Conservation (phyloP, 2,329 filamentous ascomycete genomes). For the Sphaceloma murrayae region DNA sequence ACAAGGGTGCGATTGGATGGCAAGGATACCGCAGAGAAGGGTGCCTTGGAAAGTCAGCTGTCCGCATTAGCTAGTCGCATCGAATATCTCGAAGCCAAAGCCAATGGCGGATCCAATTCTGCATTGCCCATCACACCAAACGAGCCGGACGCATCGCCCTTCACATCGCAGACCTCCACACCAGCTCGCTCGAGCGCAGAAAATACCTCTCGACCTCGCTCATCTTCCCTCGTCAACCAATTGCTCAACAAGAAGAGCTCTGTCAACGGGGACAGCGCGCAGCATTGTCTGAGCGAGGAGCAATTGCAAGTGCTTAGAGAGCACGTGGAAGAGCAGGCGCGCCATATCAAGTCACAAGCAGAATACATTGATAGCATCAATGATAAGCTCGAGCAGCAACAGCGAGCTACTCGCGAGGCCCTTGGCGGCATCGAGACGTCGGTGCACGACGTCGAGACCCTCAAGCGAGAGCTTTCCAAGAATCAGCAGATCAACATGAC, state of each 20-base stretch:
- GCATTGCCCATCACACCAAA: slow-evolving; percentile 70
- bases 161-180: slow-evolving; percentile 48
- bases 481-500: slow-evolving; percentile 97
- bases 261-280: slow-evolving; percentile 35
- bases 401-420: slow-evolving; percentile 72
- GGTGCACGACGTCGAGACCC: slow-evolving; percentile 74
- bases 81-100: slow-evolving; percentile 71
- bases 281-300: slow-evolving; percentile 59
- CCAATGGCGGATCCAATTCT: slow-evolving; percentile 41
- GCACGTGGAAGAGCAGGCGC: slow-evolving; percentile 87
- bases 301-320: slow-evolving; percentile 78
- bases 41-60: slow-evolving; percentile 71
- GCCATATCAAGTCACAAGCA: slow-evolving; percentile 79
- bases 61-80: slow-evolving; percentile 67
- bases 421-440: slow-evolving; percentile 71
- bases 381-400: slow-evolving; percentile 75
- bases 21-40: slow-evolving; percentile 63
- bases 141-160: slow-evolving; percentile 48
- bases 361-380: slow-evolving; percentile 79
- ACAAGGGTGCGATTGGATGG: slow-evolving; percentile 65
- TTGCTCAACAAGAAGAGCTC: slow-evolving; percentile 47
- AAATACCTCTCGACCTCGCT: slow-evolving; percentile 30
- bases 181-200: slow-evolving; percentile 13
- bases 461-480: slow-evolving; percentile 91
- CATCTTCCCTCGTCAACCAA: slow-evolving; percentile 40